Conservation (phyloP, 805 yeast genomes). For the Saccharomycopsis sp. region DNA sequence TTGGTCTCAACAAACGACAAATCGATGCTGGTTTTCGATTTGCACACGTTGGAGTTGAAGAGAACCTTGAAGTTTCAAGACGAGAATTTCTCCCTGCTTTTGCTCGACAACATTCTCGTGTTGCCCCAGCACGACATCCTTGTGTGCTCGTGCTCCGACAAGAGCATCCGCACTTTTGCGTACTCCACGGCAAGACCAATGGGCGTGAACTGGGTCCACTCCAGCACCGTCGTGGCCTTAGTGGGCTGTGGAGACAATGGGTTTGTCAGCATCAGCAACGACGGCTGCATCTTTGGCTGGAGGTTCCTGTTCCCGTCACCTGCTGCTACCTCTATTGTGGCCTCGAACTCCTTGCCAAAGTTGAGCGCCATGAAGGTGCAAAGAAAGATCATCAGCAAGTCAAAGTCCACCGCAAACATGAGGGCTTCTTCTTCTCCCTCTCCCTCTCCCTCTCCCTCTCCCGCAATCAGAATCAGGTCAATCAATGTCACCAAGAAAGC, state of each 20-base stretch:
- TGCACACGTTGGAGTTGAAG: slow-evolving; percentile 28
- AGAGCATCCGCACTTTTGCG: slow-evolving; percentile 44
- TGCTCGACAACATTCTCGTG: slow-evolving; percentile 34
- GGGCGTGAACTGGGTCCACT: slow-evolving; percentile 51
- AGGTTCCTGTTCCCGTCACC: too few species aligned
- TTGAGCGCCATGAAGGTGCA: too few species aligned
- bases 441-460: slow-evolving; percentile 20
- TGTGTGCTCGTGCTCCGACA: slow-evolving; percentile 44
- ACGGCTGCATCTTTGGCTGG: slow-evolving; percentile 51
- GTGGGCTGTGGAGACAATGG: slow-evolving; percentile 9
- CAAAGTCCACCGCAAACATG: too few species aligned
- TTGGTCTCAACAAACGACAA: slow-evolving; percentile 47
- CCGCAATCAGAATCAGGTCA: slow-evolving; percentile 21
- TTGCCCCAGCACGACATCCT: slow-evolving; percentile 26
- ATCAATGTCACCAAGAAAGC: too few species aligned
- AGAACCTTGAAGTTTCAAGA: slow-evolving; percentile 34
- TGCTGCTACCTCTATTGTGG: too few species aligned
- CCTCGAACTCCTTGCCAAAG: too few species aligned
- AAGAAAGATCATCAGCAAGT: too few species aligned
- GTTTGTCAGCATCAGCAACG: slow-evolving; percentile 37
- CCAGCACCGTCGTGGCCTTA: slow-evolving; percentile 42
- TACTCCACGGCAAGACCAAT: slow-evolving; percentile 38
- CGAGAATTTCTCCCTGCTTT: slow-evolving; percentile 34
- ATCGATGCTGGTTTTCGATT: slow-evolving; percentile 33
- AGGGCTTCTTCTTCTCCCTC: too few species aligned